Conservation (phyloP, 495 filamentous ascomycete genomes). For the Trichoderma parareesei region DNA sequence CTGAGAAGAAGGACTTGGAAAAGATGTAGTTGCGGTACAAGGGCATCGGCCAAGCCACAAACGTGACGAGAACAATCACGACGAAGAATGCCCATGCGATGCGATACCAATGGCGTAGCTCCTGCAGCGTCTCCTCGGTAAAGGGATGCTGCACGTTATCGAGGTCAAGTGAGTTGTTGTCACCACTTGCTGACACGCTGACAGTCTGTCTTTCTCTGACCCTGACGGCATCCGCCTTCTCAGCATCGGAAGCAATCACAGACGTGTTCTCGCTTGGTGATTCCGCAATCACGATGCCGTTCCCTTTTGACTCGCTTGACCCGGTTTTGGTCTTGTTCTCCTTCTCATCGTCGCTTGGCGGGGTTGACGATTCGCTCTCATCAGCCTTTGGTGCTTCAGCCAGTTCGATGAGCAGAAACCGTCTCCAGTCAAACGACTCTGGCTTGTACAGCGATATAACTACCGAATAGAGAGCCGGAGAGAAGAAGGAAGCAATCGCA, state of each 20-base stretch:
- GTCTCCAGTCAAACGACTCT: conserved; percentile 38
- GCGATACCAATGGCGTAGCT: conserved; percentile 55
- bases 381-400: conserved; percentile 36
- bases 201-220: not conserved
- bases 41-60: conserved; percentile 80
- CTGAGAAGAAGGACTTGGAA: conserved; percentile 71
- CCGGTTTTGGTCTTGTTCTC: not conserved
- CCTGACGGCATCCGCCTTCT: not conserved
- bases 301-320: not conserved
- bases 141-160: conserved; percentile 20
- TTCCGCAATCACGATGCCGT: not conserved
- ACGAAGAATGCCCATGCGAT: conserved; percentile 64
- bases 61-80: conserved; percentile 56
- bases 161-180: not conserved
- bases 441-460: conserved; percentile 37
- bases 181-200: conserved; percentile 19
- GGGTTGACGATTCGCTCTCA: not conserved
- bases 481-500: conserved; percentile 50
- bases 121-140: conserved; percentile 44
- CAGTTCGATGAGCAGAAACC: conserved; percentile 34
- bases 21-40: conserved; percentile 78
- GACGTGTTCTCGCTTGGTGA: not conserved
- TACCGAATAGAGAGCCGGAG: conserved; percentile 52
- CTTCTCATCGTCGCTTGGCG: conserved; percentile 18
- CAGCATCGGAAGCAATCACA: not conserved